Evolutionary conservation across 768 basidiomycete genomes (phyloP).

Genomic region (Mycena epipterygia): DNA sequence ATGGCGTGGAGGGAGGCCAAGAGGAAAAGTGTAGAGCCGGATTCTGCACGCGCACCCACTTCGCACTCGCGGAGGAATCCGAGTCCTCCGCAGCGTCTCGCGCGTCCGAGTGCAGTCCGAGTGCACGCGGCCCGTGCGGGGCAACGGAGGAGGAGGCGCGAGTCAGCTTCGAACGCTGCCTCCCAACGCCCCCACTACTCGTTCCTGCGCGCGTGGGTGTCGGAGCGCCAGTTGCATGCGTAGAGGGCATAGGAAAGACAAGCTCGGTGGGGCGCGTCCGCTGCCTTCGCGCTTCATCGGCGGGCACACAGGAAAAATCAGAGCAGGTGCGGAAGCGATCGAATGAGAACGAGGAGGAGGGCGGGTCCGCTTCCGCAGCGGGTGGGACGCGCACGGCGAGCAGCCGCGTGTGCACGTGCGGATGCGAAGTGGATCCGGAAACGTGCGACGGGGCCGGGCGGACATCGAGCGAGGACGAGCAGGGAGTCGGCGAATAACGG

Average conservation of each 20-base stretch:
- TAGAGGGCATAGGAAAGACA: constrained; percentile 38
- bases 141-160: not conserved
- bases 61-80: constrained; percentile 6
- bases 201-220: not conserved
- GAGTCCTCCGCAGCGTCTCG: not conserved
- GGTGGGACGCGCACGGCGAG: constrained; percentile 6
- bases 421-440: not conserved
- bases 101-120: not conserved
- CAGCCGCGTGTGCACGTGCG: not conserved
- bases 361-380: not conserved
- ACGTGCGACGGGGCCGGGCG: not conserved
- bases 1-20: not conserved
- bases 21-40: not conserved
- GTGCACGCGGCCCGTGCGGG: not conserved
- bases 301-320: too few relatives aligned
- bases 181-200: not conserved
- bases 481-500: constrained; percentile 30
- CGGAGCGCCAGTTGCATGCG: not conserved
- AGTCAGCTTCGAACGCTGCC: not conserved
- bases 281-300: constrained; percentile 38
- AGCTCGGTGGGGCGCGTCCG: constrained; percentile 59
- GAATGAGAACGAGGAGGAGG: not conserved
- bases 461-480: constrained; percentile 9
- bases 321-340: too few relatives aligned
- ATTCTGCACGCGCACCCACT: constrained; percentile 2